These are phyloP conservation scores for Thermothelomyces thermophilus DNA, from an alignment of 2,329 filamentous ascomycete genomes.

Conservation along the genomic window DNA sequence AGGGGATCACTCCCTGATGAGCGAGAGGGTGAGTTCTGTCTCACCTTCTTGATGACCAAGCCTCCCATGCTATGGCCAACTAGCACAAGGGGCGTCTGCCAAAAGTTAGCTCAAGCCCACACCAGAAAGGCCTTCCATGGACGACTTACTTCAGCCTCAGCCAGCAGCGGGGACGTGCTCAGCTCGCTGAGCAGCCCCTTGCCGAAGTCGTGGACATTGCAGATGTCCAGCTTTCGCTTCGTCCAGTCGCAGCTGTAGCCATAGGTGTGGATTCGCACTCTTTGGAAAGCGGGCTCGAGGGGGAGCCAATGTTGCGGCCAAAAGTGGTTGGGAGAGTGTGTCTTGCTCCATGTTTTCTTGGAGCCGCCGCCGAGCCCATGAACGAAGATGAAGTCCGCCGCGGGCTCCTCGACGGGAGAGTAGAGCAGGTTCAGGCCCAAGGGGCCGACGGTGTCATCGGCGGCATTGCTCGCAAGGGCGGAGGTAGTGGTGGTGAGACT, in stretches of 20 bases:
- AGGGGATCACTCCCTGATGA: background rate
- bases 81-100: background rate
- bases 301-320: background rate
- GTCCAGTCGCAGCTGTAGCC: conserved; percentile 1
- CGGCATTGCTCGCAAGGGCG: background rate
- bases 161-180: background rate
- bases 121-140: background rate
- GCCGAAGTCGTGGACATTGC: background rate
- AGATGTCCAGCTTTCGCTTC: background rate
- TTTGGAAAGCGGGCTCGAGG: background rate
- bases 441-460: background rate
- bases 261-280: background rate
- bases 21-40: background rate
- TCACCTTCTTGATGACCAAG: conserved; percentile 29
- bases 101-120: background rate
- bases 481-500: background rate
- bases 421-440: background rate
- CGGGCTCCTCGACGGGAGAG: background rate
- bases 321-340: background rate
- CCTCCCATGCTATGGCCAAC: conserved; percentile 33
- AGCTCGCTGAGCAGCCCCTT: background rate
- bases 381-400: conserved; percentile 1
- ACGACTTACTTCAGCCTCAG: background rate
- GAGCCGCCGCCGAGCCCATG: conserved; percentile 1
- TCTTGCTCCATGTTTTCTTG: conserved; percentile 1